Base-by-base conservation (phyloP, 2,329 filamentous ascomycete genomes). In the Penicillium sp. region DNA sequence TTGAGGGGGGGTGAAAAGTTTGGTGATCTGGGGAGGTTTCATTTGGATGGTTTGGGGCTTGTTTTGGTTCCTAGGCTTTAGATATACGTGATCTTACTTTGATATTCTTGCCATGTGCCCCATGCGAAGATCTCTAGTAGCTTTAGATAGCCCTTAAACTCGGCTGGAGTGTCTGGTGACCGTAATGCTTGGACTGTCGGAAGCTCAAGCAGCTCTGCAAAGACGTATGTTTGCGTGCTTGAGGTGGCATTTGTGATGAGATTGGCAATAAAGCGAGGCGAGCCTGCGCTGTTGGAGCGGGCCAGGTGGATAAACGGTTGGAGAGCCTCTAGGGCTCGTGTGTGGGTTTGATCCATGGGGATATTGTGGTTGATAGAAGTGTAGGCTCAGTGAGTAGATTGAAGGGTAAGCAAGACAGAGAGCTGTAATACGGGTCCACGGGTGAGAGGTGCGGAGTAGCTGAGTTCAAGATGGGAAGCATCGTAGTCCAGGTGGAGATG, bases 301-400 rank as follows among this genome's bases (percentile, higher is more conserved):
- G 89, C 89, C 63, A 97, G 89, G 52, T 89, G 89, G 59, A 99
- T 81, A 79, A 93, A 97, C n/a, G 93, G 92, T 82, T 96, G 81
- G 12, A 82, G 79, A 54, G 79, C 85, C 65, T 86, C 86, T 63
- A 88, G 77, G 36, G 78, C 79, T 65, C 81, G 82, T 49, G 79
- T 69, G 62, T 81, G 78, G 63, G 73, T 70, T 60, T 79, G 77
- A 57, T 81, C 77, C 79, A 81, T 81, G 29, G 53, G 17, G 27
- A 44, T 53, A 25, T 36, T 55, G 55, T 52, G 27, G 23, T 17
- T 19, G 15, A 31, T 39, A 4, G 25, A 25, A 35, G 15, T 29
- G 17, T n/a, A 44, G 12, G 6, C 17, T 42, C n/a, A 38, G n/a
- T 25, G 15, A 48, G 3, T 6, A 25, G 23, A 4, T 33, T n/a